These are phyloP conservation scores for Blastobotrys petasosporus DNA, from an alignment of 1,139 yeast genomes.

Conservation along the genomic window DNA sequence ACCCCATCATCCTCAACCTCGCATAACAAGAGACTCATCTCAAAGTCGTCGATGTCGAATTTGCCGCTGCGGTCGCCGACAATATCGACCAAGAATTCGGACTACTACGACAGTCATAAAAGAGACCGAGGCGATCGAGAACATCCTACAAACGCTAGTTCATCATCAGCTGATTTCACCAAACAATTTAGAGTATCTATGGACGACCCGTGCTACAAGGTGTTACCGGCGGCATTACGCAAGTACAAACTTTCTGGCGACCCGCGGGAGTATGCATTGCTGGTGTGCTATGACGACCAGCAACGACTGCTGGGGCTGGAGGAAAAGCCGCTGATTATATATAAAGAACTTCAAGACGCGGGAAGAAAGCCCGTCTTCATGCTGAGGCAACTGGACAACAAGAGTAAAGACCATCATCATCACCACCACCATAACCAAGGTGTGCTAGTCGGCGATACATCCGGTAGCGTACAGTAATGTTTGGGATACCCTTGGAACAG, in stretches of 20 bases:
- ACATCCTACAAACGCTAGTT: neutral
- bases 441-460: constrained; percentile 31
- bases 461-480: constrained; percentile 12
- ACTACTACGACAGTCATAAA: too few species aligned
- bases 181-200: constrained; percentile 82
- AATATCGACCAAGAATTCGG: neutral
- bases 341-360: constrained; percentile 77
- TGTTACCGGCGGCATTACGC: constrained; percentile 83
- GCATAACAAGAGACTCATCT: too few species aligned
- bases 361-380: constrained; percentile 91
- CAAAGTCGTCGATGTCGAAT: too few species aligned
- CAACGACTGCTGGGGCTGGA: constrained; percentile 78
- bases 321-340: constrained; percentile 85
- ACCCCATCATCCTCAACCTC: too few species aligned
- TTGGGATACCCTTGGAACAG: neutral
- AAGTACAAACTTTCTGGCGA: constrained; percentile 78
- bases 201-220: constrained; percentile 87
- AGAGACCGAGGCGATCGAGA: neutral
- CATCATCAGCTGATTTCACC: constrained; percentile 52
- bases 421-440: constrained; percentile 18
- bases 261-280: constrained; percentile 84
- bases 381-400: constrained; percentile 73
- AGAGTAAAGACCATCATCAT: constrained; percentile 12
- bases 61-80: constrained; percentile 3
- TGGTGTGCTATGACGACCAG: constrained; percentile 85